Evolutionary conservation across 257 asterid genomes (phyloP), one percentile per base, ranked within the genome.

Genomic region (Solanum etuberosum): DNA sequence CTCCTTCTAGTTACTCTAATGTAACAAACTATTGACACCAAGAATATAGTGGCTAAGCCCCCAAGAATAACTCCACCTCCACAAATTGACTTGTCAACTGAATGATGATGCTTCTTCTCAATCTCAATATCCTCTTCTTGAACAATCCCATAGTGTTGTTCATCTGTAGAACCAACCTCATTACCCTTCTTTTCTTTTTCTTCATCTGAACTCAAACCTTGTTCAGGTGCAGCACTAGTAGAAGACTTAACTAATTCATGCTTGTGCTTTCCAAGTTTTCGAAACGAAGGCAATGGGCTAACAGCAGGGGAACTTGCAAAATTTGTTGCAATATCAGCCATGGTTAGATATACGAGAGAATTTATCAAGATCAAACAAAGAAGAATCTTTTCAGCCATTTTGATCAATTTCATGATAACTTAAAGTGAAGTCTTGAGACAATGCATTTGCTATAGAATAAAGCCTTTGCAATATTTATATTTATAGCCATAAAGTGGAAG

Each of bases 1-100:
- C 89, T 92, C 46, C 94, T 92, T 85, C 93, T 83, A 8, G 98
- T 94, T 25, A 92, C 98, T 51, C 98, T 91, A 35, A 95, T 93
- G 85, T 94, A 95, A 83, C 94, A 94, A 40, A 85, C 86, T 87
- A 94, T 83, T 35, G 95, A 93, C 89, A 87, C 91, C 71, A 93
- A 67, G 57, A 95, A 94, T 38, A 90, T 11, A 42, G 88, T 72
- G 46, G 87, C 91, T 85, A 90, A 67, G 51, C 91, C 90, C n/a
- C 90, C 90, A 20, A 90, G 86, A 74, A 91, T 89, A 9, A 90
- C 84, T 48, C 91, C 92, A 2, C 87, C 92, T 0, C 89, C 92
- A 4, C 89, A 86, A 12, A 86, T 84, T 11, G 92, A 90, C 86
- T 86, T 89, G 72, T 87, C 92, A 46, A 72, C 31, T 27, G 88